phyloP scores from a whole-genome alignment of 805 yeast genomes.

The Wickerhamomyces chambardii region DNA sequence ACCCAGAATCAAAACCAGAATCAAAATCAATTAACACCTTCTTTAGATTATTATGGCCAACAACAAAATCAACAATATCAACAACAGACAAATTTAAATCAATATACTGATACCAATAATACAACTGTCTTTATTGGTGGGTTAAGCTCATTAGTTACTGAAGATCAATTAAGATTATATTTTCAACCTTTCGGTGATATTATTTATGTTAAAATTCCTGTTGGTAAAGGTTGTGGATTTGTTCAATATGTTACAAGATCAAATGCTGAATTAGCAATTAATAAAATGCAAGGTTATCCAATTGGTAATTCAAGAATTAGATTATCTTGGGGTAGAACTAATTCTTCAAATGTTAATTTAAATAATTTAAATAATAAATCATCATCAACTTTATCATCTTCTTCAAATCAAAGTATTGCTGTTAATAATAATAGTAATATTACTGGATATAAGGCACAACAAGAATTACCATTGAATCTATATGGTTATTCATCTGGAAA shows the following conservation, averaged over 20 bases:
- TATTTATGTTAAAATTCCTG: slow-evolving; percentile 63
- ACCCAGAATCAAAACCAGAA: too few relatives aligned
- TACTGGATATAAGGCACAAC: slow-evolving; percentile 14
- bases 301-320: slow-evolving; percentile 70
- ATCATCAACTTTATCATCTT: slow-evolving; percentile 12
- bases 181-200: slow-evolving; percentile 73
- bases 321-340: slow-evolving; percentile 70
- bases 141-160: slow-evolving; percentile 52
- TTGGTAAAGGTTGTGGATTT: slow-evolving; percentile 76
- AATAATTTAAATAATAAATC: slow-evolving; percentile 1
- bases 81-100: not conserved
- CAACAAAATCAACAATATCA: not conserved
- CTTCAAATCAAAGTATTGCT: too few relatives aligned
- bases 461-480: slow-evolving; percentile 11
- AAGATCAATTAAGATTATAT: slow-evolving; percentile 47
- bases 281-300: slow-evolving; percentile 70
- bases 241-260: slow-evolving; percentile 57
- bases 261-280: slow-evolving; percentile 72
- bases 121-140: slow-evolving; percentile 81
- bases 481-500: slow-evolving; percentile 11
- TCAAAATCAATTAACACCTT: too few relatives aligned
- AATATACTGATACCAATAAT: slow-evolving; percentile 45
- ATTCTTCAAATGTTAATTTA: slow-evolving; percentile 2
- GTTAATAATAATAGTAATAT: slow-evolving; percentile 9
- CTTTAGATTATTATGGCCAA: too few relatives aligned